Evolutionary conservation across 2,329 filamentous ascomycete genomes (phyloP), one percentile per base, ranked within the genome.

Genomic region (Xylariaceae sp.): DNA sequence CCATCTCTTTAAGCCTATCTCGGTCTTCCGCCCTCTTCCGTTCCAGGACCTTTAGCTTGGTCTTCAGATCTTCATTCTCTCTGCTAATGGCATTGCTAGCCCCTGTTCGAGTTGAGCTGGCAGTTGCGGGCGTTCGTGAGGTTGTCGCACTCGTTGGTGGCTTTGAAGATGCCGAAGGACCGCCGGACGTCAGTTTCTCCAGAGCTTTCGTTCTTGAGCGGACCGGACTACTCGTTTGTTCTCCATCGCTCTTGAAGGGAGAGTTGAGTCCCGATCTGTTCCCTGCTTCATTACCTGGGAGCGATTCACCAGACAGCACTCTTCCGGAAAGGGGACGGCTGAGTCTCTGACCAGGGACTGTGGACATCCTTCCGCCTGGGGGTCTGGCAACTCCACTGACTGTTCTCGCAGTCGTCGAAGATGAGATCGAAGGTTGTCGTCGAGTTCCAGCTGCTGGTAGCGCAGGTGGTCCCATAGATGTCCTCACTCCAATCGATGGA

Each of bases 11-110:
- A 45, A 96, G 72, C 67, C 91, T 90, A 63, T 97, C 92, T 16
- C 91, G 83, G 66, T 96, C 91, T 59, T 97, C 93, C 10, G 82
- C 69, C 51, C 91, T 80, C 71, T 96, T 96, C 64, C 93, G 90
- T 70, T 99, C 92, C 64, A 97, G 78, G 3, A 97, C 80, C 48
- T 88, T 86, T 2, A 97, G 76, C 69, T 96, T 97, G 0, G 91
- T 87, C 69, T 96, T 92, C 13, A 97, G 77, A 60, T 96, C 91
- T 62, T 97, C 92, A 16, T 93, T 84, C 66, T 95, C 89, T 58
- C 87, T 81, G 18, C 75, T 79, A 2, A 81, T 77, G 6, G 81
- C 72, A 52, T 73, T 80, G 51, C 72, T 77, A 3, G 74, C 75
- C 10, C 77, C 77, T 18, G 79, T 72, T 60, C 69, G 74, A 24